Evolutionary conservation across 805 yeast genomes (phyloP).

Genomic region (Wickerhamomyces subpelliculosus): DNA sequence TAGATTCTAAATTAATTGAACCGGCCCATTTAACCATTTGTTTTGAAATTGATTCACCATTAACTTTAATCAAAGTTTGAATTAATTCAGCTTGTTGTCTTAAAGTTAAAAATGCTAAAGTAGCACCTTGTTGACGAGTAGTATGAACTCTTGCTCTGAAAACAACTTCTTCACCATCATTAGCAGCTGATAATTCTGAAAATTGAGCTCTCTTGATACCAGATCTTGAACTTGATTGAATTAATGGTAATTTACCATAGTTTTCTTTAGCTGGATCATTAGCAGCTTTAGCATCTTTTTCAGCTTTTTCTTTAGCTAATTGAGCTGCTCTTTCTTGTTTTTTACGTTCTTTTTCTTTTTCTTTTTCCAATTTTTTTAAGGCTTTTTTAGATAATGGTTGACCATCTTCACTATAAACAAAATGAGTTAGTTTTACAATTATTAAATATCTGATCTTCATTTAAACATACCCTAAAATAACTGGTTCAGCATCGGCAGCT

Average conservation of each 20-base stretch:
- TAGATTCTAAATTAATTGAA: conserved; percentile 76
- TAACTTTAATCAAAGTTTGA: conserved; percentile 79
- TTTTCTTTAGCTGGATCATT: conserved; percentile 85
- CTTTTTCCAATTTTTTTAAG: conserved; percentile 88
- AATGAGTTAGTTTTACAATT: background rate
- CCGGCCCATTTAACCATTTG: conserved; percentile 97
- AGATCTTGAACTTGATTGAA: conserved; percentile 69
- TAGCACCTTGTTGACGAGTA: conserved; percentile 93
- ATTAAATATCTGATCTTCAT: background rate
- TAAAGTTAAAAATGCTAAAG: conserved; percentile 82
- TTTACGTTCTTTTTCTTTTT: conserved; percentile 85
- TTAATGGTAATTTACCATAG: conserved; percentile 86
- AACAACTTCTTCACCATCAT: conserved; percentile 70
- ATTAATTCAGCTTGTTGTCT: conserved; percentile 83
- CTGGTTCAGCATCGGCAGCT: conserved; percentile 48
- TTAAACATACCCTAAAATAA: conserved; percentile 12
- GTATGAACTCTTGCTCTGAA: conserved; percentile 94
- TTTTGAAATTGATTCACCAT: conserved; percentile 72
- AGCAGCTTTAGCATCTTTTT: conserved; percentile 52
- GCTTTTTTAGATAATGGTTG: conserved; percentile 91
- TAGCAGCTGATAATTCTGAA: conserved; percentile 44
- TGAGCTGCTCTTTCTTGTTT: conserved; percentile 90
- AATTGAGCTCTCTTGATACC: conserved; percentile 58
- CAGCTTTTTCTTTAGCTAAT: conserved; percentile 76
- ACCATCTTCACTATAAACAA: conserved; percentile 56